phyloP scores from a whole-genome alignment of 2,329 filamentous ascomycete species.

The Colletotrichum siamense region DNA sequence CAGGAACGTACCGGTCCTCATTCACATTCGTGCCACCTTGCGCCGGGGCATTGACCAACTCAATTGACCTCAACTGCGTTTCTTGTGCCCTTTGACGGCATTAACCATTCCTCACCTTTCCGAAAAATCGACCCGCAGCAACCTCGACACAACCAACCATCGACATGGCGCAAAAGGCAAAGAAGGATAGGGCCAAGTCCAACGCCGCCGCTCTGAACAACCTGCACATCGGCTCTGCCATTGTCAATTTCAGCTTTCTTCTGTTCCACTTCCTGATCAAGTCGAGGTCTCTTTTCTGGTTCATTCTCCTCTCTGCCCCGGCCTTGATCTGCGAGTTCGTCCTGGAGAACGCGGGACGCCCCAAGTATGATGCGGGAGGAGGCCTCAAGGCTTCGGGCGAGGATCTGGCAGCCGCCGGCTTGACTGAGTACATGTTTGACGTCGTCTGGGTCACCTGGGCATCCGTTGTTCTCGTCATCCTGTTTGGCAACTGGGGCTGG shows the following conservation, averaged over 20 bases:
- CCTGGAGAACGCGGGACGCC: conserved; percentile 84
- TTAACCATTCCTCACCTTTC: not conserved
- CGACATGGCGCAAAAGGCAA: conserved; percentile 67
- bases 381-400: conserved; percentile 81
- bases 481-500: conserved; percentile 82
- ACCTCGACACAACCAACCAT: not conserved
- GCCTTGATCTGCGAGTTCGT: conserved; percentile 82
- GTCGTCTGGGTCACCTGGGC: conserved; percentile 94
- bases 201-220: conserved; percentile 80
- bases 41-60: not conserved
- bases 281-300: conserved; percentile 70
- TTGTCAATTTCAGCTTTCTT: conserved; percentile 77
- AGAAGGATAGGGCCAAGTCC: conserved; percentile 74
- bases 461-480: conserved; percentile 71
- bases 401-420: conserved; percentile 82
- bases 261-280: conserved; percentile 71
- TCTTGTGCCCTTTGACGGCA: not conserved
- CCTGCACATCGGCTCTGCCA: conserved; percentile 78
- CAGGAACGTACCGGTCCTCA: not conserved
- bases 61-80: not conserved
- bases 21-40: not conserved
- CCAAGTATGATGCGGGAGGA: conserved; percentile 70
- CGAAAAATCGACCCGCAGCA: not conserved
- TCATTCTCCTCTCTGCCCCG: conserved; percentile 75
- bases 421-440: conserved; percentile 99